These are phyloP conservation scores for Botrytis deweyae DNA, from an alignment of 2,329 filamentous ascomycete species.

Conservation along the genomic window DNA sequence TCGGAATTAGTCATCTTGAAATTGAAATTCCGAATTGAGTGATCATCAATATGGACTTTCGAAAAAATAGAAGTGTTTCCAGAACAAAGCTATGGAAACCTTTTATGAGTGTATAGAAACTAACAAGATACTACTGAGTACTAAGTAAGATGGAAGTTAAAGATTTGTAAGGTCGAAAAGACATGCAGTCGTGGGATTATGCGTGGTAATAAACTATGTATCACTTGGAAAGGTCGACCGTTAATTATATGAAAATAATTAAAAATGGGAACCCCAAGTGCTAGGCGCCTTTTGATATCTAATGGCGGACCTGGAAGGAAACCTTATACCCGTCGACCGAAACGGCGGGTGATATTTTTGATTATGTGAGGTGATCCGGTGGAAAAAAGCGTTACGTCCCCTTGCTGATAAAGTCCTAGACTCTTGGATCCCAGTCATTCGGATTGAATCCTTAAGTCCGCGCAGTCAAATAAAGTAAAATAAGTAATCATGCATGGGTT, in stretches of 20 bases:
- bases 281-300: neutral
- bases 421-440: neutral
- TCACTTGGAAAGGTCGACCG: constrained; percentile 2
- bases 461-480: neutral
- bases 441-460: neutral
- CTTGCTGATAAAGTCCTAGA: neutral
- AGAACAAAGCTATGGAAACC: neutral
- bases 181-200: neutral
- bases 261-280: constrained; percentile 1
- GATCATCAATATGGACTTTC: neutral
- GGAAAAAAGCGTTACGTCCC: neutral
- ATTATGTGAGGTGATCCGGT: constrained; percentile 13
- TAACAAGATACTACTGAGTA: neutral
- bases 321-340: constrained; percentile 2
- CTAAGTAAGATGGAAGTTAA: neutral
- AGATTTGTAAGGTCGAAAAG: neutral
- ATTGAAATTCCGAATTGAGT: neutral
- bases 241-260: constrained; percentile 12
- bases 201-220: neutral
- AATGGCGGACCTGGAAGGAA: constrained; percentile 1
- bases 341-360: constrained; percentile 4
- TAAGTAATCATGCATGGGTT: constrained; percentile 5
- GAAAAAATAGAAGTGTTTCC: neutral
- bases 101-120: neutral
- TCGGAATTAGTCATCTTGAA: neutral